Evolutionary conservation across 1,284 basidiomycete species (phyloP).

Genomic region (Apiotrichum sp.): DNA sequence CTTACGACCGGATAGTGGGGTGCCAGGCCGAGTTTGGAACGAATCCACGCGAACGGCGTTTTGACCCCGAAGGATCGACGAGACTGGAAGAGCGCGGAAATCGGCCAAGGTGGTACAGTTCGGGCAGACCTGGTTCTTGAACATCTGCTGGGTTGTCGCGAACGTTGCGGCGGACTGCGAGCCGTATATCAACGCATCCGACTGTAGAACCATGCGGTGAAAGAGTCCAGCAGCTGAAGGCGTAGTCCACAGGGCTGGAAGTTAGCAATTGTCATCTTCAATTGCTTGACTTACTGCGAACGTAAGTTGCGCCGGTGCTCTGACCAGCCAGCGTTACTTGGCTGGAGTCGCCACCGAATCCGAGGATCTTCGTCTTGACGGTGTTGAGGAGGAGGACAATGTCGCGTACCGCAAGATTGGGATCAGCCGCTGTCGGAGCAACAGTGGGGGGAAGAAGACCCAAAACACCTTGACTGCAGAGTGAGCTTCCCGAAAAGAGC

Average conservation of each 20-base stretch:
- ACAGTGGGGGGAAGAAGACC: slow-evolving; percentile 61
- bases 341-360: slow-evolving; percentile 61
- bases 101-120: neutral
- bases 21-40: slow-evolving; percentile 19
- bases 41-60: slow-evolving; percentile 53
- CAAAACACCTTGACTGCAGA: slow-evolving; percentile 61
- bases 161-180: slow-evolving; percentile 18
- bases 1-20: slow-evolving; percentile 21
- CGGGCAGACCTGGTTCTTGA: neutral
- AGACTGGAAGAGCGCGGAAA: no score
- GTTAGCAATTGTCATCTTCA: neutral
- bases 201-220: slow-evolving; percentile 69
- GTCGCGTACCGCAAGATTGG: slow-evolving; percentile 68
- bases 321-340: slow-evolving; percentile 83
- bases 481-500: slow-evolving; percentile 48
- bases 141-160: no score
- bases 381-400: slow-evolving; percentile 63
- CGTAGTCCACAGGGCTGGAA: slow-evolving; percentile 56
- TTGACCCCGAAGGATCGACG: slow-evolving; percentile 50
- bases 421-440: slow-evolving; percentile 49
- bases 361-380: slow-evolving; percentile 53
- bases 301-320: slow-evolving; percentile 73
- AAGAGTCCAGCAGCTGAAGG: slow-evolving; percentile 64
- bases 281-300: slow-evolving; percentile 52
- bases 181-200: slow-evolving; percentile 66